Base-by-base conservation (phyloP, 805 yeast species). In the Starmerella stigmatis region DNA sequence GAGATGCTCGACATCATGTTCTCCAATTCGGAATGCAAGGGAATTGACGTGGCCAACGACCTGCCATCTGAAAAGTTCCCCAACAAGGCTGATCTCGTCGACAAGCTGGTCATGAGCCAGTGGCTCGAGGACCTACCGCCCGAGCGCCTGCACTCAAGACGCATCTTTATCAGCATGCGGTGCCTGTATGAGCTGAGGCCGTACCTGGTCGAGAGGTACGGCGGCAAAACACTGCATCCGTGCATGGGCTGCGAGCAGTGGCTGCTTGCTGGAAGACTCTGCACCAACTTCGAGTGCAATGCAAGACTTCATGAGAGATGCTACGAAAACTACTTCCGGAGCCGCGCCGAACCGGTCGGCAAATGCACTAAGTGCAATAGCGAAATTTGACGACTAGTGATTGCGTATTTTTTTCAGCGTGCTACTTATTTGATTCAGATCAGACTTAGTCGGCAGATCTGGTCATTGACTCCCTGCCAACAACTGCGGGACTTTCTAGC, bases 191-290 rank as follows among this genome's bases (percentile, higher is more conserved):
- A 45, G 22, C n/a, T 45, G 32, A 45, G 48, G 34, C 43, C 46
- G 30, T 52, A 45, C 27, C 39, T 52, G 5, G 40, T 13, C 12
- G 46, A 41, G 10, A 16, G 17, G 12, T 52, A 27, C 21, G 50
- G 49, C 31, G 50, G 41, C 12, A 21, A 9, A n/a, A 46, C 50
- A 17, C 38, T 52, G 27, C 27, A 19, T 31, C 26, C 22, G 7
- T 52, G 56, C 38, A 28, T 48, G 3, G 56, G 56, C 17, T 52
- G 56, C 43, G 28, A 43, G 20, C 22, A 43, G 27, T 50, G 49
- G 50, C 27, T 52, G 8, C 41, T 52, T 3, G 28, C 41, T 25
- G 56, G 56, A 12, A 10, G 27, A 4, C 41, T 54, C 12, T 52
- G 56, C 41, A 12, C 39, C 2, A 52, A 51, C 29, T 2, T 2